Conservation (phyloP, 2,329 filamentous ascomycete species). For the Trichoderma sp. region DNA sequence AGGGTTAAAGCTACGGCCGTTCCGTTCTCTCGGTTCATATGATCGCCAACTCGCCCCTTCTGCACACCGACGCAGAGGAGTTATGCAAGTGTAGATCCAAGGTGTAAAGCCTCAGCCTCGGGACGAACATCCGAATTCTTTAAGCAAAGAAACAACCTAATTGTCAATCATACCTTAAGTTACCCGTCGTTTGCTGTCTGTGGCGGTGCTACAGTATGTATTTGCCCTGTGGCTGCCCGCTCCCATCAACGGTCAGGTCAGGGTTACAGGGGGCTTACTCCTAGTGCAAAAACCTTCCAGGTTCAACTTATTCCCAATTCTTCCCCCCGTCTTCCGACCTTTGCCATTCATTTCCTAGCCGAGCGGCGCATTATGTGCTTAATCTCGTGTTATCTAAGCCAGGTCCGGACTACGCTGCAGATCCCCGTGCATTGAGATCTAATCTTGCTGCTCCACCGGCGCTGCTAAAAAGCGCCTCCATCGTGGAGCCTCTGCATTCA, state of each 20-base stretch:
- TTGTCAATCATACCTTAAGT: not conserved
- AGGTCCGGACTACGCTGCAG: not conserved
- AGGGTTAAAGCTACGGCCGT: not conserved
- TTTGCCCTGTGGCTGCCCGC: not conserved
- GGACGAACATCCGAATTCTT: not conserved
- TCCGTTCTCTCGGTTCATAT: not conserved
- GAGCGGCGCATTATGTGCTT: not conserved
- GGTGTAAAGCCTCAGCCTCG: not conserved
- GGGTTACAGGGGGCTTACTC: not conserved
- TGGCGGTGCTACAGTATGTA: constrained; percentile 7
- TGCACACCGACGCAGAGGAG: not conserved
- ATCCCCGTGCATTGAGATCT: constrained; percentile 12
- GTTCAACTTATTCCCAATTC: not conserved
- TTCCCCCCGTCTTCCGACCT: not conserved
- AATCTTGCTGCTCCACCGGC: constrained; percentile 7
- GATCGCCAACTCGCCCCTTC: not conserved
- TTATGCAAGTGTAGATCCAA: not conserved
- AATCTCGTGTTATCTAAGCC: not conserved
- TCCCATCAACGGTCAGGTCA: not conserved
- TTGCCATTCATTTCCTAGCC: not conserved
- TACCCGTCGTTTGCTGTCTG: not conserved
- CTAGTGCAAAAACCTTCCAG: not conserved
- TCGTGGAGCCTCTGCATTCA: not conserved
- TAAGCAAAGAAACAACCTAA: not conserved
- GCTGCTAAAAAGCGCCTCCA: not conserved